Conservation (phyloP, 164 flowering plant genomes). For the Vitis amurensis region DNA sequence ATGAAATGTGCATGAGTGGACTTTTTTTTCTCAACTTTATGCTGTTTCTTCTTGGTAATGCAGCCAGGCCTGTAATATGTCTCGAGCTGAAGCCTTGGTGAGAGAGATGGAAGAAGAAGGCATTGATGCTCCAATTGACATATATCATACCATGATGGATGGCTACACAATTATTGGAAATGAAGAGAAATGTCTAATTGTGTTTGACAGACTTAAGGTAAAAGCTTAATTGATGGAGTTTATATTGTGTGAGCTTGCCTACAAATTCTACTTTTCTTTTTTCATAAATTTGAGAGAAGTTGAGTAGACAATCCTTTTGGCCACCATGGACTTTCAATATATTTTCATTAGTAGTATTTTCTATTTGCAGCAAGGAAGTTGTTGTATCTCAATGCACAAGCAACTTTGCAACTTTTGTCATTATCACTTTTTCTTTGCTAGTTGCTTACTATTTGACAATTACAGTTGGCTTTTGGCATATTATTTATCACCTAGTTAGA, state of each 20-base stretch:
- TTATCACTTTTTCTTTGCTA: too few relatives aligned
- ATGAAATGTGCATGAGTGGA: background rate
- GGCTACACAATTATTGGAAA: constrained; percentile 83
- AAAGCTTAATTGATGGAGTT: background rate
- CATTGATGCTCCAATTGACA: constrained; percentile 85
- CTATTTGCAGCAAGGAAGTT: too few relatives aligned
- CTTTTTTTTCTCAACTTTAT: background rate
- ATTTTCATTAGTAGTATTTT: too few relatives aligned
- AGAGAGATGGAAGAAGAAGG: constrained; percentile 97
- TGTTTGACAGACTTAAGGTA: constrained; percentile 92
- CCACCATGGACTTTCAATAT: too few relatives aligned
- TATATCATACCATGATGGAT: constrained; percentile 99
- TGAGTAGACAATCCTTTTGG: too few relatives aligned
- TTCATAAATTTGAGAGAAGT: too few relatives aligned
- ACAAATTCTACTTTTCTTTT: background rate
- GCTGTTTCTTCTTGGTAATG: constrained; percentile 2
- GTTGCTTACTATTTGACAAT: too few relatives aligned
- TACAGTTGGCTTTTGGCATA: too few relatives aligned
- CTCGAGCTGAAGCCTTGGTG: constrained; percentile 84
- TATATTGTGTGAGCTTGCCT: background rate
- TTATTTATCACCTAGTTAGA: too few relatives aligned
- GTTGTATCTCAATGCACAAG: too few relatives aligned
- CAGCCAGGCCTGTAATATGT: constrained; percentile 84
- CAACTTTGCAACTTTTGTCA: too few relatives aligned
- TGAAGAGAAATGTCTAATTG: constrained; percentile 80